These are phyloP conservation scores for Botrytis galanthina DNA, from an alignment of 2,329 filamentous ascomycete species.

Conservation along the genomic window DNA sequence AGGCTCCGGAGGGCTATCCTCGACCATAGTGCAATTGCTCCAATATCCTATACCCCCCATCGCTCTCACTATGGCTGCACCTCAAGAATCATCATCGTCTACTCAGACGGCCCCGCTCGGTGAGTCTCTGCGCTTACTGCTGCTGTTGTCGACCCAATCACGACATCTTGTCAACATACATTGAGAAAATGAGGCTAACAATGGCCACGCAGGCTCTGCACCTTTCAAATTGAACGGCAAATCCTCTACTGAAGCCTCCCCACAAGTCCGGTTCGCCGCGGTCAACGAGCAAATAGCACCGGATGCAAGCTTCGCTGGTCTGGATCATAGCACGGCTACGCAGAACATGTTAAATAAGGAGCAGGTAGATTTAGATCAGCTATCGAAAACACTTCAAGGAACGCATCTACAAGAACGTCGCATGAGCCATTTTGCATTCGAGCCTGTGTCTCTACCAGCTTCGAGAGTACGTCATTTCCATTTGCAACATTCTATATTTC, in stretches of 20 bases:
- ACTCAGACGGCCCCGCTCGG: slow-evolving; percentile 27
- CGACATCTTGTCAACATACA: slow-evolving; percentile 12
- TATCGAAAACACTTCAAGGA: slow-evolving; percentile 71
- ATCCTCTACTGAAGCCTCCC: slow-evolving; percentile 36
- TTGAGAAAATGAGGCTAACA: neutral
- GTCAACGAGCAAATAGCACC: slow-evolving; percentile 68
- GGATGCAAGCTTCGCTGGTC: slow-evolving; percentile 37
- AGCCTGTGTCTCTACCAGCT: slow-evolving; percentile 82
- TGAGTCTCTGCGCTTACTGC: slow-evolving; percentile 31
- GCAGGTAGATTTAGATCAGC: slow-evolving; percentile 35
- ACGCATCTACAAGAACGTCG: slow-evolving; percentile 77
- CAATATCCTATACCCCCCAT: neutral
- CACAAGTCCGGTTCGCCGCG: slow-evolving; percentile 69
- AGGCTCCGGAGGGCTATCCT: slow-evolving; percentile 21
- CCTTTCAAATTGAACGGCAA: slow-evolving; percentile 23
- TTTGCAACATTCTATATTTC: neutral
- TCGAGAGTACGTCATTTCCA: slow-evolving; percentile 66
- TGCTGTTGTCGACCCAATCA: slow-evolving; percentile 22
- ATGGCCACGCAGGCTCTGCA: slow-evolving; percentile 2
- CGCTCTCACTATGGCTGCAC: slow-evolving; percentile 26
- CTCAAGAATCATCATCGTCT: slow-evolving; percentile 23
- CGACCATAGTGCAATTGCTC: slow-evolving; percentile 19
- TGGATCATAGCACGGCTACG: slow-evolving; percentile 30
- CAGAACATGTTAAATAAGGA: slow-evolving; percentile 26
- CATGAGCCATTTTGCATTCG: slow-evolving; percentile 84